Base-by-base conservation (phyloP, 2,329 filamentous ascomycete species). In the Neoscytalidium dimidiatum region DNA sequence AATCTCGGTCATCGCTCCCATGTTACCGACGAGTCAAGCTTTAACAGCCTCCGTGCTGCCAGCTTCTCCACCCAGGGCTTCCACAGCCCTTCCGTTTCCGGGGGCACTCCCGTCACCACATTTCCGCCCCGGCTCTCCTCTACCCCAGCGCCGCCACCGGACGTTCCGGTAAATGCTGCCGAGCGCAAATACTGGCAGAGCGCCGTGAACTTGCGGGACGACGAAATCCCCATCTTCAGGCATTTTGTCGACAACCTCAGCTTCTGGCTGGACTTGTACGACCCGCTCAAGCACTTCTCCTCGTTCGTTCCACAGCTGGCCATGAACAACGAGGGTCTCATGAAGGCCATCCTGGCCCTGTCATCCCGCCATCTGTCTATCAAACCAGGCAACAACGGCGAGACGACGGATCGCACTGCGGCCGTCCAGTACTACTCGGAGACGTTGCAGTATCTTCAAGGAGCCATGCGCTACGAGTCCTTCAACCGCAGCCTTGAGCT, bases 401-500 rank as follows among this genome's bases (percentile, higher is more conserved):
- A 49, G 44, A 68, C 68, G 38, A 64, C 74, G 9, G 72, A 76
- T 29, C 72, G 71, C 13, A 72, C 75, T 41, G 70, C 71, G 29
- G 74, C 74, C 28, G 73, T 75, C 8, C 84, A 83, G 65, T 89
- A 88, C 66, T 89, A 89, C 70, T 85, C 87, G 68, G 85, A 89
- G 69, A 88, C 86, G 0, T 76, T 89, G 0, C 84, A 86, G 57
- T 89, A 89, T 66, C 77, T 89, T 0, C 85, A 86, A 57, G 83
- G 83, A 38, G 85, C 87, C 0, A 83, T 89, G 73, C 80, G 83
- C 11, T 86, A 86, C 68, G 78, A 82, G 0, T 83, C 81, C 0
- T 89, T 89, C 70, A 84, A 83, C 5, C 82, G 81, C 52, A 86
- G 84, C 29, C 79, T 80, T 13, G 87, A 89, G 69, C 77, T 90